These are phyloP conservation scores for Trichoderma arundinaceum DNA, from an alignment of 2,329 filamentous ascomycete species.

Conservation along the genomic window DNA sequence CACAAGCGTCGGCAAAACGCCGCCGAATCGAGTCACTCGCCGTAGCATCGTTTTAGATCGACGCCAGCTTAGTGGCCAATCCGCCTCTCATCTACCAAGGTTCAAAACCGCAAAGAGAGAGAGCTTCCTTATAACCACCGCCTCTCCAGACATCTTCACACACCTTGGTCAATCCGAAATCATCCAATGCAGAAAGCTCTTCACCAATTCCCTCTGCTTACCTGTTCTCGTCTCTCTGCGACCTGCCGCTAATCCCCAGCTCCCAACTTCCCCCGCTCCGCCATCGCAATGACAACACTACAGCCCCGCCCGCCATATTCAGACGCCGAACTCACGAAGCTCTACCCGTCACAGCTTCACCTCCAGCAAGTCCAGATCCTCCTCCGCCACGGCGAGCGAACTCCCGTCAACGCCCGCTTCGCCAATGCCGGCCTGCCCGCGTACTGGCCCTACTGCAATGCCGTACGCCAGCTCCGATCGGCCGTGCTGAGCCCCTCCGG, in stretches of 20 bases:
- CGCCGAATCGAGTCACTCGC: conserved; percentile 10
- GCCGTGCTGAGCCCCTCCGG: conserved; percentile 54
- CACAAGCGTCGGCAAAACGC: conserved; percentile 15
- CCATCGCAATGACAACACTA: conserved; percentile 74
- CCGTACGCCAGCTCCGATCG: conserved; percentile 70
- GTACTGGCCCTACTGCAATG: conserved; percentile 90
- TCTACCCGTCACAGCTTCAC: conserved; percentile 82
- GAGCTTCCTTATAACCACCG: too few species aligned
- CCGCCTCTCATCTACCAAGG: not conserved
- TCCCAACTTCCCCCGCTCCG: not conserved
- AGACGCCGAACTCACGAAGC: conserved; percentile 74
- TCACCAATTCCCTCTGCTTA: not conserved
- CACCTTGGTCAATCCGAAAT: too few species aligned
- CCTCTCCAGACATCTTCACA: not conserved
- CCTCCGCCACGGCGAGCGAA: conserved; percentile 80
- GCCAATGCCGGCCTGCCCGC: conserved; percentile 71
- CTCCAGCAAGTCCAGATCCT: conserved; percentile 90
- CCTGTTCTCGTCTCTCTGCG: not conserved
- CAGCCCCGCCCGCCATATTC: conserved; percentile 77
- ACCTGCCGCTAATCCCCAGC: not conserved
- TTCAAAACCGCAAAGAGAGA: too few species aligned
- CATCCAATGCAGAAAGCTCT: not conserved
- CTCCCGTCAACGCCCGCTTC: conserved; percentile 86
- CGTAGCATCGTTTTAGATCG: not conserved
- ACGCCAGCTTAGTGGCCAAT: conserved; percentile 10